These are phyloP conservation scores for Phaeosphaeriaceae sp. DNA, from an alignment of 2,329 filamentous ascomycete species.

Conservation along the genomic window DNA sequence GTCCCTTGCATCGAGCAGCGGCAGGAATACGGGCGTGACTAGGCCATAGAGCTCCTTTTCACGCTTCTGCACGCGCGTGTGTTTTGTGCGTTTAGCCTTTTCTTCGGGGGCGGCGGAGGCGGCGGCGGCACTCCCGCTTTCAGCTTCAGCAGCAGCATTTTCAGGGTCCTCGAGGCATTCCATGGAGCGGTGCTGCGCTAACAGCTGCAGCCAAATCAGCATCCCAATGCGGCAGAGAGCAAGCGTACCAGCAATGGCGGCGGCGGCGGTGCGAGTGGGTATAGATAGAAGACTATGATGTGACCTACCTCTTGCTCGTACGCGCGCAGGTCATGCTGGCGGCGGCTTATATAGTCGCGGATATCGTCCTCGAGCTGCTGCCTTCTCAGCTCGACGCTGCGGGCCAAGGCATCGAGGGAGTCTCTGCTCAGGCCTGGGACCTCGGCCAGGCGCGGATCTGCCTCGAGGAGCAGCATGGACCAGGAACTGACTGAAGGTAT, in stretches of 20 bases:
- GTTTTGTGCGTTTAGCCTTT: constrained; percentile 41
- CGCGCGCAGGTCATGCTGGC: constrained; percentile 41
- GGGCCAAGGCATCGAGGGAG: constrained; percentile 42
- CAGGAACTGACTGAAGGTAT: constrained; percentile 1
- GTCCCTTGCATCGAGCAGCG: constrained; percentile 43
- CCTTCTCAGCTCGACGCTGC: constrained; percentile 43
- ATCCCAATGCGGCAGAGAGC: constrained; percentile 9
- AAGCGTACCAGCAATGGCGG: constrained; percentile 2
- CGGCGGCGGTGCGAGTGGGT: no score
- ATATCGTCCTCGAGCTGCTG: constrained; percentile 47
- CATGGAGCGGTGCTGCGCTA: constrained; percentile 42
- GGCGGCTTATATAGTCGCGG: constrained; percentile 39
- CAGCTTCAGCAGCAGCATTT: background rate
- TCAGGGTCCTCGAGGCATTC: constrained; percentile 18
- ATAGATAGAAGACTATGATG: background rate
- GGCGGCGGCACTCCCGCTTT: background rate
- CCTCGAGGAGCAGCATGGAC: constrained; percentile 41
- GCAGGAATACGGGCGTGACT: constrained; percentile 46
- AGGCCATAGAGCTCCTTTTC: constrained; percentile 47
- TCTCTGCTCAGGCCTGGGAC: constrained; percentile 37
- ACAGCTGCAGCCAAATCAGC: constrained; percentile 41
- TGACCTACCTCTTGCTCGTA: constrained; percentile 42
- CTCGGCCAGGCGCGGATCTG: constrained; percentile 39
- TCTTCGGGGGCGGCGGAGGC: constrained; percentile 20
- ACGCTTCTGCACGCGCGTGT: constrained; percentile 47